Evolutionary conservation across 306 rosid genomes (phyloP).

Genomic region (Ormosia semicastrata): DNA sequence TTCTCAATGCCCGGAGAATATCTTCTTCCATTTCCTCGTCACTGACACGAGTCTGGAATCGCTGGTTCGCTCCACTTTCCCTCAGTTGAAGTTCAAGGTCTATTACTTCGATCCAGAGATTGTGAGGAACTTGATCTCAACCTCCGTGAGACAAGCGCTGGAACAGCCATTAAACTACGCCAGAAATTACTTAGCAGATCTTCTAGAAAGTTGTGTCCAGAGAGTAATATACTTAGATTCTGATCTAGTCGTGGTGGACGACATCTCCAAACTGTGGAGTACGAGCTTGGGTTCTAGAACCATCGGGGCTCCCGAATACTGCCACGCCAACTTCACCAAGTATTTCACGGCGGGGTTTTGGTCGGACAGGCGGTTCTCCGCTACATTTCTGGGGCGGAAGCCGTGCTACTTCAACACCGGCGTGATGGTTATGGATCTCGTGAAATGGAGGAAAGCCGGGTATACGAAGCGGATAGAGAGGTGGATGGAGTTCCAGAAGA

Average conservation of each 20-base stretch:
- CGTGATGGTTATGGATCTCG: conserved; percentile 74
- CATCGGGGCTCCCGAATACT: conserved; percentile 75
- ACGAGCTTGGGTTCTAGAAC: conserved; percentile 46
- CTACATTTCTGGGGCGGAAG: conserved; percentile 37
- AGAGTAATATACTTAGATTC: conserved; percentile 65
- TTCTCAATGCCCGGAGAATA: conserved; percentile 56
- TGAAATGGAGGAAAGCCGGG: conserved; percentile 45
- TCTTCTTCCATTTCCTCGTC: conserved; percentile 68
- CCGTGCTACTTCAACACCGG: conserved; percentile 71
- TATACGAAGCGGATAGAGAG: conserved; percentile 55
- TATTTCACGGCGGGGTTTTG: conserved; percentile 60
- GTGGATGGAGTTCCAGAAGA: conserved; percentile 77
- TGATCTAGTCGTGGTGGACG: conserved; percentile 64
- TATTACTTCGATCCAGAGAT: conserved; percentile 60
- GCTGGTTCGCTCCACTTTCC: conserved; percentile 55
- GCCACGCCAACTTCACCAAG: conserved; percentile 68
- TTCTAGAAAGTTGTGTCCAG: conserved; percentile 48
- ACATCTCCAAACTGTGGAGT: conserved; percentile 53
- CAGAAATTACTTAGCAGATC: conserved; percentile 60
- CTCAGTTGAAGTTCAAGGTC: conserved; percentile 53
- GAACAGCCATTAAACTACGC: conserved; percentile 75
- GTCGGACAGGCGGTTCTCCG: conserved; percentile 33
- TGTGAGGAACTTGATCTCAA: conserved; percentile 54
- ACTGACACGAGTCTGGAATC: conserved; percentile 42
- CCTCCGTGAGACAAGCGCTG: conserved; percentile 65